Base-by-base conservation (phyloP, 305 asterid species). In the Stenogyne calaminthoides region DNA sequence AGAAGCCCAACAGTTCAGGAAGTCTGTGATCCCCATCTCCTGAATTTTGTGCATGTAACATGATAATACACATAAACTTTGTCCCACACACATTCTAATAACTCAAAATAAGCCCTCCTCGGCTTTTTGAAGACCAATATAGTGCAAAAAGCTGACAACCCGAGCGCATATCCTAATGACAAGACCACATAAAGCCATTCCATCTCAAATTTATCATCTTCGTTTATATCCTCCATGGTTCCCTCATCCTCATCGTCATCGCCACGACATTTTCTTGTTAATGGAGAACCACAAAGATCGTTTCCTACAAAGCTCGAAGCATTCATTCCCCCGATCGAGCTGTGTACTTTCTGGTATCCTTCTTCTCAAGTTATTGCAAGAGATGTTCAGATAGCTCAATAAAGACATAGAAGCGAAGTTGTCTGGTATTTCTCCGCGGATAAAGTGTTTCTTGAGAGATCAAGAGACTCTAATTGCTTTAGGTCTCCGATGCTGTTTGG, bases 361-460 rank as follows among this genome's bases (percentile, higher is more conserved):
- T 16, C 81, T 80, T 1, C 54, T 47, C 18, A 80, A 70, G 44
- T 80, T 64, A 54, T 77, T 80, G 72, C 2, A 37, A 22, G 81
- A 77, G 58, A 80, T 9, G 19, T 77, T 52, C 25, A 80, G 25
- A 15, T 64, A 42, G 39, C 20, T 65, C 70, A 80, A 37, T 47
- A 34, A 76, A 29, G 68, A 42, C 42, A 80, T 32, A 37, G 29
- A 27, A 3, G 67, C 20, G 25, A 76, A 9, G 58, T 64, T 73
- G 29, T 12, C 22, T 6, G 81, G 81, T 32, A 81, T 81, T 58
- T 52, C 66, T 7, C 84, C 81, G n/a, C 2, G n/a, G 68, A 69
- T 10, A 80, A 29, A 83, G 6, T 12, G 54, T 80, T 80, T 71
- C 22, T 9, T 4, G 89, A 73, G 0, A 83, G 75, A 64, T 85